Evolutionary conservation across 1,284 basidiomycete genomes (phyloP).

Genomic region (Cryptococcus sp.): DNA sequence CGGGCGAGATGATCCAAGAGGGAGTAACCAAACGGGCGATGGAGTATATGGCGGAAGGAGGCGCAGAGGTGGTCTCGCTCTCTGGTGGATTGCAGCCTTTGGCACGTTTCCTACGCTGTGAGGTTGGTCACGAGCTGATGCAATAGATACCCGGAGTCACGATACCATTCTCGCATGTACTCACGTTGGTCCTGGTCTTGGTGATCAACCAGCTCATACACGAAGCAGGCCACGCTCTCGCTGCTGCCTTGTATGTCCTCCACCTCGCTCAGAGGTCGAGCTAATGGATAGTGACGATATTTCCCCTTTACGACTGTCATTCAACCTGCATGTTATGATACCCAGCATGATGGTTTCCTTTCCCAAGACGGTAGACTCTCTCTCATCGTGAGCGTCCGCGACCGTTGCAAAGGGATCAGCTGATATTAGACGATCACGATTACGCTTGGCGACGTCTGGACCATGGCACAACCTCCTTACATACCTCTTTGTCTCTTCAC

Average conservation of each 20-base stretch:
- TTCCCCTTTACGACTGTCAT: constrained; percentile 23
- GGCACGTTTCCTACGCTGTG: constrained; percentile 15
- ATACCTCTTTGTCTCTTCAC: constrained; percentile 17
- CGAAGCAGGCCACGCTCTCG: constrained; percentile 41
- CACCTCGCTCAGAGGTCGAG: neutral
- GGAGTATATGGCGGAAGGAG: neutral
- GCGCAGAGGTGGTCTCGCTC: neutral
- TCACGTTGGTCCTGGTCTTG: constrained; percentile 36
- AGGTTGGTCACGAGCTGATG: neutral
- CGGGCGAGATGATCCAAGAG: constrained; percentile 1
- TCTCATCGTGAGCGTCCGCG: constrained; percentile 18
- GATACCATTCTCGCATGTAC: constrained; percentile 36
- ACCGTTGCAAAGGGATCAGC: neutral
- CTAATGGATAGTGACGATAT: constrained; percentile 30
- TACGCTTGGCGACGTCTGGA: constrained; percentile 39
- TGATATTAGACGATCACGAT: constrained; percentile 22
- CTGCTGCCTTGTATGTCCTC: constrained; percentile 31
- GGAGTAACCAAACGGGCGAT: neutral
- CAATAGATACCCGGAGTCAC: constrained; percentile 44
- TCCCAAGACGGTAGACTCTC: constrained; percentile 25
- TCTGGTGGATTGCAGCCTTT: constrained; percentile 28
- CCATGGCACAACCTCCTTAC: constrained; percentile 41
- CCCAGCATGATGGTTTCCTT: constrained; percentile 40
- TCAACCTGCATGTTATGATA: constrained; percentile 28
- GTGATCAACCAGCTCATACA: constrained; percentile 41